These are phyloP conservation scores for Irpex sp. DNA, from an alignment of 1,284 basidiomycete genomes.

Conservation along the genomic window DNA sequence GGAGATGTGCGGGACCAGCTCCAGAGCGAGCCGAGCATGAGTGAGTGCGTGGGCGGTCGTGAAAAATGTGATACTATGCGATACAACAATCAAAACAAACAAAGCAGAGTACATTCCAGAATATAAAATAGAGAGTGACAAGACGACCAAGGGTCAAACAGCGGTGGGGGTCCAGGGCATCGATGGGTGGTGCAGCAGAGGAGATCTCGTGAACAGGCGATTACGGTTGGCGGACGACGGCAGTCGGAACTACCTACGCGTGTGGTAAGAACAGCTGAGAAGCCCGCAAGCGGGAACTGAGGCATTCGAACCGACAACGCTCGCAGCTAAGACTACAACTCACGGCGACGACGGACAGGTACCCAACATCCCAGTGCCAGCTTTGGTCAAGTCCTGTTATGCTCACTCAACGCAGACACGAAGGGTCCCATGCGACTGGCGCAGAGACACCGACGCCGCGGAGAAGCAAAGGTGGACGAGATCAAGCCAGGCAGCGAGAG, in stretches of 20 bases:
- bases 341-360: conserved; percentile 14
- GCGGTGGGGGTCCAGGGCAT: conserved; percentile 8
- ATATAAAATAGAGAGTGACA: conserved; percentile 4
- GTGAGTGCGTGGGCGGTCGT: conserved; percentile 10
- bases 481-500: conserved; percentile 4
- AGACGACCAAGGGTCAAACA: conserved; percentile 12
- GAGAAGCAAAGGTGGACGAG: conserved; percentile 14
- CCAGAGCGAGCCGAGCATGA: conserved; percentile 11
- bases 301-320: neutral
- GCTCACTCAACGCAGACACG: conserved; percentile 14
- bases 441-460: conserved; percentile 18
- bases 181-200: neutral
- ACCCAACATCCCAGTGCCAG: conserved; percentile 10
- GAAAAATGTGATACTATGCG: conserved; percentile 5
- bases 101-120: neutral
- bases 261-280: neutral
- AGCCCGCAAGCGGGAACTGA: conserved; percentile 10
- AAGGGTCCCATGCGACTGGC: conserved; percentile 19
- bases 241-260: neutral
- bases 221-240: neutral
- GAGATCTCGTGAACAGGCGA: neutral
- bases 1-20: conserved; percentile 5
- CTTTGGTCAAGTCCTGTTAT: conserved; percentile 12
- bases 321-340: conserved; percentile 13
- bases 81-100: conserved; percentile 3